Evolutionary conservation across 805 yeast species (phyloP), one percentile per base, ranked within the genome.

Genomic region (Ogataea naganishii): DNA sequence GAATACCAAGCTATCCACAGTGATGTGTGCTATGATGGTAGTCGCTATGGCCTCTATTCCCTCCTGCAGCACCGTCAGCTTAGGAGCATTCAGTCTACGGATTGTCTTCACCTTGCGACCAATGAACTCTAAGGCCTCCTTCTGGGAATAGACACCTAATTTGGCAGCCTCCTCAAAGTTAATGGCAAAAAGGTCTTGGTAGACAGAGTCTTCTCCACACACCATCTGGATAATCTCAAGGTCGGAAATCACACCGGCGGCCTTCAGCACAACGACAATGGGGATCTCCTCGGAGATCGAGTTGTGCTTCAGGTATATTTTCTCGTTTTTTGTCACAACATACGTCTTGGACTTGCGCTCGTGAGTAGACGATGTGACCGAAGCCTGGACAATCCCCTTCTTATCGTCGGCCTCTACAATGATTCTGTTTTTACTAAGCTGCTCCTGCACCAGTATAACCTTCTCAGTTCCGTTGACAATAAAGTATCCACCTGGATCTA

Each of bases 401-500:
- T 86, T 84, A 40, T 83, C 95, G 53, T 92, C 99, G 2, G 96
- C 92, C 57, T 92, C 99, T 10, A 92, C 98, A 48, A 92, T 86
- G 50, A 92, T 92, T 70, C 98, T 83, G 59, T 92, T 92, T 60
- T 92, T 92, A 29, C 94, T 80, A 53, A 92, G 66, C 65, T 92
- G 98, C 58, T 92, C 98, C 58, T 92, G 98, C 24, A 92, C 94
- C 43, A 92, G 68, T 39, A 92, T 92, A 26, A 92, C 98, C 54
- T 92, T 92, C 47, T 92, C 98, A 0, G 98, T 92, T 54, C 98
- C 98, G 51, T 89, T 89, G 29, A 89, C 96, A 49, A 89, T 83
- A 49, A 92, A 92, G 51, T 92, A 92, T 47, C 98, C 98, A 60
- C 98, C 98, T 6, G 98, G 98, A 58, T 92, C 98, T 29, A 92